Evolutionary conservation across 2,329 filamentous ascomycete species (phyloP).

Genomic region (Aureobasidium pullulans): DNA sequence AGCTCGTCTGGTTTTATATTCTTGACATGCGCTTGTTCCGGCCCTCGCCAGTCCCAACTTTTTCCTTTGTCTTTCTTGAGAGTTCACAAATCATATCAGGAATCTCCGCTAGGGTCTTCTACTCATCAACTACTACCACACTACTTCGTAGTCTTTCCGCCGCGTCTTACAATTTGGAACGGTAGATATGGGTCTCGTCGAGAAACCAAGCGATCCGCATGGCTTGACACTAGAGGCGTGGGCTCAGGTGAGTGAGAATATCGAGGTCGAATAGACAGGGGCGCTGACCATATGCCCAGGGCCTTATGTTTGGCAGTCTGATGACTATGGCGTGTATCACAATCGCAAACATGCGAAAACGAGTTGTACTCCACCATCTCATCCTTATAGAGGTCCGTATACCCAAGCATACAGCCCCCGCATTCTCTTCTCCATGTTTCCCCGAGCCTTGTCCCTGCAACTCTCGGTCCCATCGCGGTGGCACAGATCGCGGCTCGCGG

Average conservation of each 20-base stretch:
- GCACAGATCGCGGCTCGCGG: not conserved
- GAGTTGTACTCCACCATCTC: slow-evolving; percentile 42
- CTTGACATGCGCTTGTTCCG: not conserved
- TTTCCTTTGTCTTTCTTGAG: not conserved
- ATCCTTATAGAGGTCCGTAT: slow-evolving; percentile 41
- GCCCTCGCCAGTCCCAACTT: not conserved
- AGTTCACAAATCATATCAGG: not conserved
- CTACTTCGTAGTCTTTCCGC: not conserved
- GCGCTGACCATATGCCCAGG: slow-evolving; percentile 29
- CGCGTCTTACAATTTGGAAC: not conserved
- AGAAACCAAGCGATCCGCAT: slow-evolving; percentile 16
- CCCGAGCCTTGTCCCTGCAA: not conserved
- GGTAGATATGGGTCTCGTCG: slow-evolving; percentile 5
- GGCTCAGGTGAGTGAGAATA: slow-evolving; percentile 13
- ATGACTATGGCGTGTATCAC: slow-evolving; percentile 43
- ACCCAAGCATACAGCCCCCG: slow-evolving; percentile 37
- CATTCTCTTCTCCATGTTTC: not conserved
- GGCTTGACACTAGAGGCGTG: slow-evolving; percentile 18
- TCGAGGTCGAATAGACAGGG: not conserved
- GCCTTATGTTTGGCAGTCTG: slow-evolving; percentile 31
- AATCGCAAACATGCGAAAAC: slow-evolving; percentile 41
- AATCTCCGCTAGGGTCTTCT: too few relatives aligned
- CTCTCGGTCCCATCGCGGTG: slow-evolving; percentile 1
- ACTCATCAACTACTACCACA: too few relatives aligned
- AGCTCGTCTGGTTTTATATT: not conserved